Base-by-base conservation (phyloP, 2,329 filamentous ascomycete species). In the Trichoderma afroharzianum region DNA sequence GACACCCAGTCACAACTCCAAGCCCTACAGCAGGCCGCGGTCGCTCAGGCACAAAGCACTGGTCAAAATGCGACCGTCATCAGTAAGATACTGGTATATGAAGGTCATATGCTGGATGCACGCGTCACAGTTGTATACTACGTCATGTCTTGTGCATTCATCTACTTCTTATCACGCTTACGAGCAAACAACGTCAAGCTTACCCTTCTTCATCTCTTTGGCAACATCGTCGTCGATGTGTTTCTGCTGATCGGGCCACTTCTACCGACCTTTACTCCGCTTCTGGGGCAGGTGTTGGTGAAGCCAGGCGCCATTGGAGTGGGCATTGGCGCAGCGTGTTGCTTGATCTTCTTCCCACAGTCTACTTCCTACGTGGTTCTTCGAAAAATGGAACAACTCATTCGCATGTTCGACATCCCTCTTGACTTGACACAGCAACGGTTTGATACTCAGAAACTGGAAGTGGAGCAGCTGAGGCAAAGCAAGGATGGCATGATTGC, bases 41-140 rank as follows among this genome's bases (percentile, higher is more conserved):
- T 76, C n/a, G 68, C 76, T 6, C 78, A 77, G 3, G 81, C 81
- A 1, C 73, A 77, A 9, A 71, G 75, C 2, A 76, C 76, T 1
- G 77, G 77, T 0, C 73, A 75, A 39, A 68, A 74, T 3, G 69
- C 74, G 0, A 70, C 74, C 0, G 75, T 72, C 67, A 76, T 83
- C 18, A 79, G 81, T 0, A 76, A 82, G 72, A 70, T 78, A 4
- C 75, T 85, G 3, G 72, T 86, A 6, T 82, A 81, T 55, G 75
- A 84, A 4, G 85, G 85, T 1, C 82, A 80, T 70, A 82, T 86
- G 82, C 81, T 87, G 0, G 84, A 87, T 74, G 77, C 83, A 4
- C 81, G 84, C 4, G 82, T 86, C 0, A 82, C 83, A 0, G 81
- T 79, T 3, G 77, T 82, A 2, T 80, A 76, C 55, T 81, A 76